Percentiles rank a stretch among this genome's conserved stretches.
Conservation (phyloP, 345 rosid genomes). For the Arabidopsis arenosa region DNA sequence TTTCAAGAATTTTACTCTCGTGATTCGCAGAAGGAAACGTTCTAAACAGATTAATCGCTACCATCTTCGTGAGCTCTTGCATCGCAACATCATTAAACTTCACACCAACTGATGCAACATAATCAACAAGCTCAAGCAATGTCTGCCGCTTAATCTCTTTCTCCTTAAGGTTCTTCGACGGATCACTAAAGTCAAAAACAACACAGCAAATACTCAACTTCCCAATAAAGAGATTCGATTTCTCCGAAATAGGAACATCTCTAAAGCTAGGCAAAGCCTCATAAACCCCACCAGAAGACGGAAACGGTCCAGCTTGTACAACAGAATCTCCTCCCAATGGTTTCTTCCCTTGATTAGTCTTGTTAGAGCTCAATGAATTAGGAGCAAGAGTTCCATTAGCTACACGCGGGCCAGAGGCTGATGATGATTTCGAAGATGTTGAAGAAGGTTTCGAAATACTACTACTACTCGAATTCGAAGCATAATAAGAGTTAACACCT, state of each 20-base stretch:
- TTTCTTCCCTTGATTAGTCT: slow-evolving; percentile 56
- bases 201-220: slow-evolving; percentile 69
- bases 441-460: slow-evolving; percentile 39
- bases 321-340: slow-evolving; percentile 31
- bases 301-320: slow-evolving; percentile 46
- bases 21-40: slow-evolving; percentile 65
- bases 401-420: slow-evolving; percentile 50
- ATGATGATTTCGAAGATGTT: slow-evolving; percentile 53
- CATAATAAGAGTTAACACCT: slow-evolving; percentile 51
- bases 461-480: slow-evolving; percentile 47
- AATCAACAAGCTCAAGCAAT: slow-evolving; percentile 76
- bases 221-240: slow-evolving; percentile 62
- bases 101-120: slow-evolving; percentile 62
- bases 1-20: slow-evolving; percentile 66
- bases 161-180: slow-evolving; percentile 68
- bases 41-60: slow-evolving; percentile 68
- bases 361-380: slow-evolving; percentile 36
- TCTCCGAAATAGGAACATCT: slow-evolving; percentile 75
- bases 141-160: slow-evolving; percentile 84
- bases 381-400: slow-evolving; percentile 56
- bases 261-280: slow-evolving; percentile 81
- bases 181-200: slow-evolving; percentile 71
- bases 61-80: slow-evolving; percentile 79
- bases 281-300: slow-evolving; percentile 46
- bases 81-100: slow-evolving; percentile 68